Evolutionary conservation across 352 stramenopile species (phyloP), one percentile per base, ranked within the genome.

Genomic region (Phytophthora quininea): DNA sequence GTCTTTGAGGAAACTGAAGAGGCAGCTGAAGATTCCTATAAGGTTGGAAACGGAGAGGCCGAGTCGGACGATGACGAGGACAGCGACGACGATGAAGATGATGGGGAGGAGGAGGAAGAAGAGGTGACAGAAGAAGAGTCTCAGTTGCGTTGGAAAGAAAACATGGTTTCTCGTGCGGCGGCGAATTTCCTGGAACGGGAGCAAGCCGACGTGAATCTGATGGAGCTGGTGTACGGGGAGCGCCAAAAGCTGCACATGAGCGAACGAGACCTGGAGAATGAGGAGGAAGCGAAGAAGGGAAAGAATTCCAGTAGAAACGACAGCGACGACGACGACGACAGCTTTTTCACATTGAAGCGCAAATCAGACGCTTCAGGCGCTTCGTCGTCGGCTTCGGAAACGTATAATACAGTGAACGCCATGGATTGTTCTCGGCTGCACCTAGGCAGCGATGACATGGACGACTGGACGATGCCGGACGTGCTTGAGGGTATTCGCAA

Each of bases 211-310:
- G 73, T 96, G 43, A 97, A 97, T 64, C 71, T 97, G 3, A 97
- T 97, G 89, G 91, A 97, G 54, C 69, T 97, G 11, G 92, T 98
- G 37, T 98, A 98, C 63, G 92, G 92, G 14, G 80, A 90, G 42
- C 77, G 80, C 14, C 79, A 87, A 50, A 96, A 96, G 72, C 70
- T 95, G 1, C 82, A 95, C 69, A 89, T 93, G 73, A 92, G 66
- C 7, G 88, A 96, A 53, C 78, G 71, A 1, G 88, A 95, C 40
- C 54, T 92, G 33, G 79, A 89, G 40, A 82, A 88, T 5, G 77
- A 88, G 19, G 76, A 86, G 12, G 77, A 87, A 8, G 50, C 58
- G 12, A 77, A 83, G 49, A 70, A 45, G 4, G 58, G 70, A 15
- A 80, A 88, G 42, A 52, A 51, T 4, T 32, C 30, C 9, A n/a